These are phyloP conservation scores for Malassezia arunalokei DNA, from an alignment of 1,284 basidiomycete genomes.

Conservation along the genomic window DNA sequence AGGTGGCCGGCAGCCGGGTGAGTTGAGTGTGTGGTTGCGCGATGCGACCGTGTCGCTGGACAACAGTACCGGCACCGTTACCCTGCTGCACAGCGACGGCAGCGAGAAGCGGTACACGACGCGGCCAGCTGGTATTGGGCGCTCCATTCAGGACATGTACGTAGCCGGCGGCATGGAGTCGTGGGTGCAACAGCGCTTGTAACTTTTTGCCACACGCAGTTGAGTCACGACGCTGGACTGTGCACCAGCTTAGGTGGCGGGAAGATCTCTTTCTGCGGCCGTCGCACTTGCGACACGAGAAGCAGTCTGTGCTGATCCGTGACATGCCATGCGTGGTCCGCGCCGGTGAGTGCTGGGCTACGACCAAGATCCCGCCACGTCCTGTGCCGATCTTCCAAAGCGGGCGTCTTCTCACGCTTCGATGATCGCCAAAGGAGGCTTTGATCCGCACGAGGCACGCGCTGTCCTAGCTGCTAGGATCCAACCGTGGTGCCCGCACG, in stretches of 20 bases:
- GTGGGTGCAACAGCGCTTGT: slow-evolving; percentile 38
- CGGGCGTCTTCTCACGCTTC: too few species aligned
- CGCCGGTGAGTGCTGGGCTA: slow-evolving; percentile 37
- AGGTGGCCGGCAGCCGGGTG: slow-evolving; percentile 24
- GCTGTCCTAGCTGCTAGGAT: too few species aligned
- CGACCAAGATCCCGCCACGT: neutral
- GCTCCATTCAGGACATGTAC: slow-evolving; percentile 43
- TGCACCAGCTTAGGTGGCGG: slow-evolving; percentile 52
- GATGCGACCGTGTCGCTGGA: slow-evolving; percentile 21
- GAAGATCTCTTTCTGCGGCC: slow-evolving; percentile 63
- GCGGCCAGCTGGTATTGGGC: slow-evolving; percentile 37
- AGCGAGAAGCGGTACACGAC: slow-evolving; percentile 23
- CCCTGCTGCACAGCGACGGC: slow-evolving; percentile 17
- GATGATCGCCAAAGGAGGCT: too few species aligned
- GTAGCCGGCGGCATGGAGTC: slow-evolving; percentile 39
- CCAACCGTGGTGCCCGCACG: too few species aligned
- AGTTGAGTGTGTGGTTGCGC: slow-evolving; percentile 34
- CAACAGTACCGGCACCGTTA: slow-evolving; percentile 19
- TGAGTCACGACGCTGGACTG: slow-evolving; percentile 75
- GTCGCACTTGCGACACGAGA: slow-evolving; percentile 83
- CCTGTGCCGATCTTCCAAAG: too few species aligned
- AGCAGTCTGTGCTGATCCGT: slow-evolving; percentile 73
- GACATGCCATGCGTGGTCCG: slow-evolving; percentile 34
- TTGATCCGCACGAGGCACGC: too few species aligned
- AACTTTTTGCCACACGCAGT: slow-evolving; percentile 14